Evolutionary conservation across 768 basidiomycete genomes (phyloP), one percentile per base, ranked within the genome.

Genomic region (Peribolospora kevripleyi): DNA sequence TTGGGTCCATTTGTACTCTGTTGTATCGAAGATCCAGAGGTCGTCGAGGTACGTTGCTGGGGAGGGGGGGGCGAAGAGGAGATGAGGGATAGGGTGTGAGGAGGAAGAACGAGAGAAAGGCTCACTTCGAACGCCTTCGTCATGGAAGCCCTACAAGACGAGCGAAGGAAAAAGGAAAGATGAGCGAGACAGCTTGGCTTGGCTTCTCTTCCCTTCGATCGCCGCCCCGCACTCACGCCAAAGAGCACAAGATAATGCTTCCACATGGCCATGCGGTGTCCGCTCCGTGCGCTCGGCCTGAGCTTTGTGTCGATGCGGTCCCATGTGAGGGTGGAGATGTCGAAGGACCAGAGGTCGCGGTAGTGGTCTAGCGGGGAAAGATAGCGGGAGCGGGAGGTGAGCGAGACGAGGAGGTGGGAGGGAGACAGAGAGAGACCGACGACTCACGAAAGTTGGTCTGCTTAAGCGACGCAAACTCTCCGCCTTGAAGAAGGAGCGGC

Each of bases 231-330:
- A 25, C n/a, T 7, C 42, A 14, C 55, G 4, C 86, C 88, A 63
- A 90, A 93, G 0, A 91, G 71, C 43, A 90, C 73, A 38, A 90
- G 75, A 54, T 74, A 77, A 53, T 90, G 81, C 64, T 90, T 91
- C 83, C 83, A 91, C 48, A 82, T 70, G 0, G 81, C 81, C 84
- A 88, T 86, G 77, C 86, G 72, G 67, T 86, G 84, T 2, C 87
- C 88, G 3, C 81, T 84, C 46, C 86, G 71, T 5, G 84, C 82
- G 45, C 75, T 79, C 0, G 86, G 87, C 37, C 77, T 72, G 11
- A 80, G 65, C 63, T 84, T 87, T 4, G 84, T 86, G 43, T 90
- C 87, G 52, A 88, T 83, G 6, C 84, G 72, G 60, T 90, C 84
- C 87, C 88, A 91, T 0, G 74, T 68, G 58, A 84, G 82, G 0